Evolutionary conservation across 2,329 filamentous ascomycete species (phyloP).

Genomic region (Drechslera avenae): DNA sequence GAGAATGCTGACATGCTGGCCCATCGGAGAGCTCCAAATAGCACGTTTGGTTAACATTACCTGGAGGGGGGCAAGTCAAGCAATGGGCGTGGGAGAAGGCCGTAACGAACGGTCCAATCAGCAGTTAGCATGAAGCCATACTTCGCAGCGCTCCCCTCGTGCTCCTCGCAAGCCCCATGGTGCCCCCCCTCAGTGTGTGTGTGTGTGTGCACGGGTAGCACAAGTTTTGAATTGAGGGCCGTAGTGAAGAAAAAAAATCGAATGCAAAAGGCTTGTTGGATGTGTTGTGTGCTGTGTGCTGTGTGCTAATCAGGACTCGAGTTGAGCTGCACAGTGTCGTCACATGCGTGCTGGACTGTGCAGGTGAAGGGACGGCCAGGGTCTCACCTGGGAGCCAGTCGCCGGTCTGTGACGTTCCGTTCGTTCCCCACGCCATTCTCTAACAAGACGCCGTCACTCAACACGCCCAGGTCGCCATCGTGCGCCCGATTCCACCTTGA

Average conservation of each 20-base stretch:
- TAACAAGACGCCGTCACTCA: slow-evolving; percentile 33
- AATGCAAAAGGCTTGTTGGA: too few species aligned
- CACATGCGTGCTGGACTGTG: slow-evolving; percentile 13
- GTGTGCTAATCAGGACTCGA: neutral
- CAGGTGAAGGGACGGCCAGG: slow-evolving; percentile 26
- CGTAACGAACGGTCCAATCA: slow-evolving; percentile 12
- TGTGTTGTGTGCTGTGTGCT: neutral
- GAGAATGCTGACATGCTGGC: neutral
- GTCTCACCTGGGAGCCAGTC: slow-evolving; percentile 23
- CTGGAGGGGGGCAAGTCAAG: slow-evolving; percentile 6
- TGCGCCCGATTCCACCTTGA: slow-evolving; percentile 15
- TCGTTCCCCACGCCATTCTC: slow-evolving; percentile 27
- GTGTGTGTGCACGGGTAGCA: too few species aligned
- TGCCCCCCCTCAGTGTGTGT: too few species aligned
- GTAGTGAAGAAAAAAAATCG: too few species aligned
- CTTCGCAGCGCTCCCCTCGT: neutral
- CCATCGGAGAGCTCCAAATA: slow-evolving; percentile 3
- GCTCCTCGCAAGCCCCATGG: neutral
- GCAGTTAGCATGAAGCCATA: slow-evolving; percentile 8
- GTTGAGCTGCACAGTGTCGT: slow-evolving; percentile 11
- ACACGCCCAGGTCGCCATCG: slow-evolving; percentile 26
- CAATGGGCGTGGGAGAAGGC: slow-evolving; percentile 15
- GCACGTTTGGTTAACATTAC: slow-evolving; percentile 7
- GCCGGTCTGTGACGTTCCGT: slow-evolving; percentile 17
- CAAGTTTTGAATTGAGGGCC: too few species aligned